Evolutionary conservation across 306 rosid species (phyloP).

Genomic region (Cucumis sativus): Cucumber_9930_V3 NC_026661.2:20741001-20741500

Average conservation of each 20-base stretch:
- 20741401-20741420: neutral
- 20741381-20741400: neutral
- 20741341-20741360: neutral
- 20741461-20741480: neutral
- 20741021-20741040: slow-evolving; percentile 81
- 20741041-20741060: slow-evolving; percentile 86
- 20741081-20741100: slow-evolving; percentile 63
- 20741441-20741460: neutral
- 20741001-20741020: neutral
- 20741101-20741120: slow-evolving; percentile 50
- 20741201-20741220: neutral
- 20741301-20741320: neutral
- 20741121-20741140: slow-evolving; percentile 33
- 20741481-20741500: neutral
- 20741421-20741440: neutral
- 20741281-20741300: neutral
- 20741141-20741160: neutral
- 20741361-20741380: neutral
- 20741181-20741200: neutral
- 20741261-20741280: neutral
- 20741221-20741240: neutral
- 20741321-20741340: neutral
- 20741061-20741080: slow-evolving; percentile 73
- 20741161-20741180: neutral
- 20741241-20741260: neutral